phyloP scores from a whole-genome alignment of 164 flowering plant genomes.

The Cinnamomum micranthum region DNA sequence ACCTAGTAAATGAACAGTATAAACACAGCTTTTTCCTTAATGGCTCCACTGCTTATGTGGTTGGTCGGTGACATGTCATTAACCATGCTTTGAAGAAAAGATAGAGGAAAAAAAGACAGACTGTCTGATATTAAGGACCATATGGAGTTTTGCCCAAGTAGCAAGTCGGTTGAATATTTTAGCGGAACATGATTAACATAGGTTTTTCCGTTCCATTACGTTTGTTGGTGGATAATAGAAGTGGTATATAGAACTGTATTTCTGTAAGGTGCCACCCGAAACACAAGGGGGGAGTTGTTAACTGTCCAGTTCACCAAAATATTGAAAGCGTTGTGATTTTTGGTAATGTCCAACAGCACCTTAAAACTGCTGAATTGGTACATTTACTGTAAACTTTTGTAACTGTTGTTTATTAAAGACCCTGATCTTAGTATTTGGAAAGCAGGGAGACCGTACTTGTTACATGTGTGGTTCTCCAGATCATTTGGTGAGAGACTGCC shows the following conservation, averaged over 20 bases:
- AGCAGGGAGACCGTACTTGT: conserved; percentile 59
- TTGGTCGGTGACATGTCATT: background rate
- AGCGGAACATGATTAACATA: no score
- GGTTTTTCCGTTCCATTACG: background rate
- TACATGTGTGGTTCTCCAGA: conserved; percentile 76
- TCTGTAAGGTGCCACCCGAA: no score
- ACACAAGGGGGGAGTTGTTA: no score
- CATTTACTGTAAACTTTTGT: background rate
- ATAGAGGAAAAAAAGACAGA: background rate
- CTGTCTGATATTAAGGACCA: background rate
- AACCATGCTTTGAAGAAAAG: background rate
- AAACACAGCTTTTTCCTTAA: background rate
- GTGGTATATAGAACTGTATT: no score
- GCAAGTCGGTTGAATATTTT: background rate
- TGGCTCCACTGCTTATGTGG: background rate
- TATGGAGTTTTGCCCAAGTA: background rate
- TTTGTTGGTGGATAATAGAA: no score
- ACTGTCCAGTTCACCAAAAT: background rate
- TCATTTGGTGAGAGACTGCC: conserved; percentile 72
- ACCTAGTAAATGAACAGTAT: background rate
- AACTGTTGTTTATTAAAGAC: background rate
- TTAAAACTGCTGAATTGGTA: background rate
- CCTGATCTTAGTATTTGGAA: conserved; percentile 3
- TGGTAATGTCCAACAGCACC: background rate
- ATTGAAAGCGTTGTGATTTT: no score